These are phyloP conservation scores for Eruca vesicaria DNA, from an alignment of 441 rosid genomes.

Conservation along the genomic window DNA sequence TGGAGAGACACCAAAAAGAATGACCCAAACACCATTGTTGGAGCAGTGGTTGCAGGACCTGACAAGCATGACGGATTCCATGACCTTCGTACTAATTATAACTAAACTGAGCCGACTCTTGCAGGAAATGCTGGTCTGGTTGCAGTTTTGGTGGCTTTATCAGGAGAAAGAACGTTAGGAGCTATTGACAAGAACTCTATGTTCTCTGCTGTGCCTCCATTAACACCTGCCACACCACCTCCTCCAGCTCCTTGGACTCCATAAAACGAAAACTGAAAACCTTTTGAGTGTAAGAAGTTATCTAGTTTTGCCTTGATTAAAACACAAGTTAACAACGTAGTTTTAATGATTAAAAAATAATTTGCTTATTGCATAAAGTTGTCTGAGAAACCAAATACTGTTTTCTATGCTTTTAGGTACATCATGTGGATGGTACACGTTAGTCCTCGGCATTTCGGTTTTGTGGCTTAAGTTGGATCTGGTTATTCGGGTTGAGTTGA, in stretches of 20 bases:
- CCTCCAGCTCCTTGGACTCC: slow-evolving; percentile 98
- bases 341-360: not conserved
- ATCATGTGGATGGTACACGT: no score
- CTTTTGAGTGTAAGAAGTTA: slow-evolving; percentile 9
- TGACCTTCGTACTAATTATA: slow-evolving; percentile 72
- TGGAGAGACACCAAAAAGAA: slow-evolving; percentile 68
- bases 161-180: slow-evolving; percentile 47
- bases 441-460: no score
- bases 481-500: no score
- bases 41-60: slow-evolving; percentile 97
- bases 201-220: slow-evolving; percentile 83
- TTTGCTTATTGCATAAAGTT: not conserved
- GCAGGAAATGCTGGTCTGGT: slow-evolving; percentile 86
- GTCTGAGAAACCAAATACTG: slow-evolving; percentile 5
- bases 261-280: slow-evolving; percentile 24
- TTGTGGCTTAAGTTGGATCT: no score
- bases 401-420: not conserved
- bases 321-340: not conserved
- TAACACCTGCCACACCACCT: slow-evolving; percentile 82
- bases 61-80: slow-evolving; percentile 76
- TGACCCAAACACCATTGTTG: slow-evolving; percentile 65
- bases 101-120: slow-evolving; percentile 83
- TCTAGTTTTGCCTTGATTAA: not conserved
- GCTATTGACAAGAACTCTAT: slow-evolving; percentile 78
- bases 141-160: slow-evolving; percentile 78